Base-by-base conservation (phyloP, 495 filamentous ascomycete species). In the Massariosphaeria phaeospora region DNA sequence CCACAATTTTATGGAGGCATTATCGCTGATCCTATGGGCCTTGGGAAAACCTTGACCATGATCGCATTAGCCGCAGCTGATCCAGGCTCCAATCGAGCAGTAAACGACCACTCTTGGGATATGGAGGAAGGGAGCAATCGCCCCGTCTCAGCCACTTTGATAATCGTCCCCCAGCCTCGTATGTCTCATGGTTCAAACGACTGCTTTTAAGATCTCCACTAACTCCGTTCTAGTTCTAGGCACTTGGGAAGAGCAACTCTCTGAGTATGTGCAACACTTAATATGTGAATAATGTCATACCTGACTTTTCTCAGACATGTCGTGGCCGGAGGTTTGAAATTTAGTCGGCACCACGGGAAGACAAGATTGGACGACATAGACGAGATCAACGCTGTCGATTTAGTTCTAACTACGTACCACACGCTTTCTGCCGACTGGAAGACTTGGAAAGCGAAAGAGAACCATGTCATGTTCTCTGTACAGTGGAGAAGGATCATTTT, bases 41-140 rank as follows among this genome's bases (percentile, higher is more conserved):
- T 96, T 10, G 90, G 90, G n/a, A 96, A 96, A 68, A 95, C 90
- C 1, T 74, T 95, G 3, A 87, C 93, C 66, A 80, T 89, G 34
- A 93, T 95, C 48, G 84, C 86, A 44, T 65, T 94, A 25, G 84
- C 95, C 2, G 40, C 48, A 26, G 39, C n/a, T 20, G 47, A 58
- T 18, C n/a, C 33, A 20, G 50, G 24, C 2, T 33, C 8, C 26
- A 18, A 20, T 17, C 7, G 21, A 41, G 5, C 13, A 15, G 15
- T 25, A 23, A 27, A 15, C 10, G 36, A 29, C 12, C n/a, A n/a
- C n/a, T 18, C 12, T 55, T 13, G 10, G 20, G 24, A 8, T 12
- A 25, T n/a, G 10, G 33, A 13, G 12, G 15, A 18, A 17, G 8
- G 23, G 1, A 44, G 23, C 15, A 40, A 18, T 5, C 26, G 7